A percentile compares a stretch with the other conserved stretches of the same genome.
These are phyloP conservation scores for Bolboschoenus planiculmis DNA, from an alignment of 176 grass and related monocot genomes.

Conservation along the genomic window DNA sequence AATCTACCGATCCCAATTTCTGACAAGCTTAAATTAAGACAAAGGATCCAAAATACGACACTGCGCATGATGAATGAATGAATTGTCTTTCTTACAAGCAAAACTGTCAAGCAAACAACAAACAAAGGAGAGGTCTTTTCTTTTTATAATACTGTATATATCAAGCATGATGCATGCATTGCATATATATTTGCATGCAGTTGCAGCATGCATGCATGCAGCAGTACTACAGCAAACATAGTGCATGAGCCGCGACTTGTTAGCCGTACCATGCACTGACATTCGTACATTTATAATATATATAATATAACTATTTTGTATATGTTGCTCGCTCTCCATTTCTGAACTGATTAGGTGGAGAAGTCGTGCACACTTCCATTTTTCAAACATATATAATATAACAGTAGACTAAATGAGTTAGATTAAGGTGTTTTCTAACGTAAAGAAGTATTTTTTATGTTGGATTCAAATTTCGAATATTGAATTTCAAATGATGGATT, in stretches of 20 bases:
- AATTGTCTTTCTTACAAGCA: too few relatives aligned
- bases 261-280: not conserved
- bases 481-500: too few relatives aligned
- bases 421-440: too few relatives aligned
- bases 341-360: too few relatives aligned
- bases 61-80: not conserved
- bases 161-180: not conserved
- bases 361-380: too few relatives aligned
- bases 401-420: too few relatives aligned
- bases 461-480: too few relatives aligned
- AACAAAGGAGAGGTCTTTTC: too few relatives aligned
- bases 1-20: not conserved
- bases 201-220: not conserved
- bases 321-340: too few relatives aligned
- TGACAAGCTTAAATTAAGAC: not conserved
- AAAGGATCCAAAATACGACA: not conserved
- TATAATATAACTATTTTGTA: too few relatives aligned
- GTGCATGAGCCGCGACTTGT: not conserved
- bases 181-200: not conserved
- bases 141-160: not conserved
- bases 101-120: not conserved
- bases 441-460: too few relatives aligned
- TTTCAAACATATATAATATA: too few relatives aligned
- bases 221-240: not conserved
- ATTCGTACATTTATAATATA: not conserved